Evolutionary conservation across 2,329 filamentous ascomycete species (phyloP), one percentile per base, ranked within the genome.

Genomic region (Canariomyces notabilis): DNA sequence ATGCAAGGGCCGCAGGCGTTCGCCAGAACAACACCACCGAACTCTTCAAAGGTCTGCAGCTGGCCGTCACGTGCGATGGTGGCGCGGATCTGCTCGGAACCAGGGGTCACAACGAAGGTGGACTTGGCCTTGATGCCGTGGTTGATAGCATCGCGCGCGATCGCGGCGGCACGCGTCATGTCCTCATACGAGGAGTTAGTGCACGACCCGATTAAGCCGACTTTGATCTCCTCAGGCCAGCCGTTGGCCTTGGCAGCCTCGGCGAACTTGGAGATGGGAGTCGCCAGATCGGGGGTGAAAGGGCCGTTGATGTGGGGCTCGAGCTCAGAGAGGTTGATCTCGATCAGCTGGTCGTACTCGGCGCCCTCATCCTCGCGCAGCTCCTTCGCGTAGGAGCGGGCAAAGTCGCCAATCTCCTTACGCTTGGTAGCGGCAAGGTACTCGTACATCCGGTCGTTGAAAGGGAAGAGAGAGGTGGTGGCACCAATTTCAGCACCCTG

Each of bases 281-380:
- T 97, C 46, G 89, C 90, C 72, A 98, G 78, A 81, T 98, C 93
- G 52, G 93, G 93, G 21, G 93, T 98, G 81, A 97, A 97, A 56
- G 93, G 93, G 57, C 93, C 93, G 76, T 98, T 98, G 76, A 98
- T 89, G 68, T 97, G 89, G 57, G 93, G 93, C 77, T 98, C 93
- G 39, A 98, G 85, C 71, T 91, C 87, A 49, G 81, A 85, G 45
- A 98, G 81, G 77, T 98, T 91, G 73, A 98, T 88, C 74, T 96
- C 91, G 62, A 97, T 89, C 58, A 96, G 71, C 73, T 97, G 80
- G 69, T 98, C 93, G 70, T 97, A 98, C 71, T 97, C 83, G 58
- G 88, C 87, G 58, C 89, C 89, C 71, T 94, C 77, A 59, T 98
- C 93, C 65, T 87, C 84, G 50, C 80, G 81, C 55, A 98, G 86